Evolutionary conservation across 2,329 filamentous ascomycete genomes (phyloP), one percentile per base, ranked within the genome.

Genomic region (Apiospora phragmitis): DNA sequence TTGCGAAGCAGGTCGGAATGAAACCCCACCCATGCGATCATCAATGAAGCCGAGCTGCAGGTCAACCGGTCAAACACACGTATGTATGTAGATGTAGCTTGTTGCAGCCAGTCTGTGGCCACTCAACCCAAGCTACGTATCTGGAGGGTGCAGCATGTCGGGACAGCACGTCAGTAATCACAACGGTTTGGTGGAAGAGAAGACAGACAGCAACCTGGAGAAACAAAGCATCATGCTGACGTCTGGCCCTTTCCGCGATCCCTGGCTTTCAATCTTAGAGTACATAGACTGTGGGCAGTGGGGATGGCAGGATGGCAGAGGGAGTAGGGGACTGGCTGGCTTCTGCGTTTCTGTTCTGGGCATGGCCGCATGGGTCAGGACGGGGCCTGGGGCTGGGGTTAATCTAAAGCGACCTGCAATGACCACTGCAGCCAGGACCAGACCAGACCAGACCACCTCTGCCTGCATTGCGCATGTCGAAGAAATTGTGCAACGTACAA

Each of bases 191-290:
- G 5, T 29, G 49, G 26, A 55, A 7, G 26, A 7, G 49, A 18
- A 55, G 12, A 29, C 12, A 32, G 16, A 59, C 51, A 21, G 24
- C n/a, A 29, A 55, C 49, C 14, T 29, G 49, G 29, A 45, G 16
- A 55, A 55, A 55, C 14, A 59, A 59, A 59, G 4, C 18, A 59
- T 35, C 29, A 59, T 35, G 32, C 29, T 59, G 51, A 59, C 32
- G 51, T 59, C 16, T n/a, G n/a, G n/a, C n/a, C 18, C n/a, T 11
- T 35, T 59, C 6, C 49, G 3, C 21, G 29, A 59, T 32, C 51
- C 51, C 51, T 59, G 29, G 51, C 51, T 35, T 59, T 35, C 51
- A 59, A 59, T 59, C 51, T 59, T 59, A 59, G 49, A 55, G 24
- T n/a, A n/a, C n/a, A n/a, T n/a, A n/a, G n/a, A n/a, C n/a, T n/a